Conservation (phyloP, 768 basidiomycete genomes). For the Termitomyces sp. region DNA sequence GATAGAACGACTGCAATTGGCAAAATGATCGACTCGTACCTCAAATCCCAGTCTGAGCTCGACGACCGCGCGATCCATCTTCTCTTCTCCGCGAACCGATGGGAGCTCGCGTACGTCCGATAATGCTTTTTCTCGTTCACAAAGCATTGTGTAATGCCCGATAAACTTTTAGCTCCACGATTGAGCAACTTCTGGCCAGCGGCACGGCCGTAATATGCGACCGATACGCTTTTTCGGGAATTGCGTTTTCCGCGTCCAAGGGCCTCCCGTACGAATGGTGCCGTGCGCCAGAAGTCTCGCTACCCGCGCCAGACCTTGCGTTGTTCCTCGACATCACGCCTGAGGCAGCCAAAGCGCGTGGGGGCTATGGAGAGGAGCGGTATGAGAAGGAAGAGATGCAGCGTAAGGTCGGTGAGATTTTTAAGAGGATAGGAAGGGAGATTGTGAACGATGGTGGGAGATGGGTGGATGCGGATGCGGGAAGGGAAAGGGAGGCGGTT, state of each 20-base stretch:
- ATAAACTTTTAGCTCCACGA: constrained; percentile 46
- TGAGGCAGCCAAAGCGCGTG: constrained; percentile 62
- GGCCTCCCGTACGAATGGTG: constrained; percentile 82
- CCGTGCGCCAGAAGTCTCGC: constrained; percentile 76
- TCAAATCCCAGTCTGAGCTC: constrained; percentile 79
- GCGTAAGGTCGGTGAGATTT: constrained; percentile 56
- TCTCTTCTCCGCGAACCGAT: constrained; percentile 94
- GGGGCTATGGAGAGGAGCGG: constrained; percentile 83
- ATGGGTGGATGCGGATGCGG: constrained; percentile 66
- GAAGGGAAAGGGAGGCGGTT: constrained; percentile 47
- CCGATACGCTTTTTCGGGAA: constrained; percentile 95
- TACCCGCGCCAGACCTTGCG: constrained; percentile 87
- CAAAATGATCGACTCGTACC: constrained; percentile 89
- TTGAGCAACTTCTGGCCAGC: constrained; percentile 52
- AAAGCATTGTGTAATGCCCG: background rate
- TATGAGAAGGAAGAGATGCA: constrained; percentile 86
- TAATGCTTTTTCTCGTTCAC: background rate
- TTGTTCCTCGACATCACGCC: constrained; percentile 85
- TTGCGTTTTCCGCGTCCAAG: constrained; percentile 80
- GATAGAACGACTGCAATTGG: constrained; percentile 92
- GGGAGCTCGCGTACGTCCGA: constrained; percentile 78
- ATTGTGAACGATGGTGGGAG: constrained; percentile 28
- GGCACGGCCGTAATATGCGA: constrained; percentile 86
- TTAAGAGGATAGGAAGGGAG: constrained; percentile 56
- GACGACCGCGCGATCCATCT: constrained; percentile 92